Conservation (phyloP, 305 asterid species). For the Vinca major region DNA sequence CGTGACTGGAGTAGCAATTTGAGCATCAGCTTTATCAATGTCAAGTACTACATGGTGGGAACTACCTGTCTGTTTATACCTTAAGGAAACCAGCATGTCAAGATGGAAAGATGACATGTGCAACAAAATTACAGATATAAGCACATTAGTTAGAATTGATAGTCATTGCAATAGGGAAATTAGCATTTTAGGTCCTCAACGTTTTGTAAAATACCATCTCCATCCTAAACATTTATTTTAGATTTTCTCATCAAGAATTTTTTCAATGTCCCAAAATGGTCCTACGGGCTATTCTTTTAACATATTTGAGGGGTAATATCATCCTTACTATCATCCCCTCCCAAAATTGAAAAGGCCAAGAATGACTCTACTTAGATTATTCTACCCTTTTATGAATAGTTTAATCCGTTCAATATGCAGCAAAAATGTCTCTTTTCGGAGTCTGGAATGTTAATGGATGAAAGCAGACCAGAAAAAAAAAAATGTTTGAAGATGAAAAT, state of each 20-base stretch:
- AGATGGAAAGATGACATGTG: slow-evolving; percentile 14
- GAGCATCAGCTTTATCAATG: slow-evolving; percentile 28
- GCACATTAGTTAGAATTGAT: neutral
- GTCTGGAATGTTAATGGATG: neutral
- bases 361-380: neutral
- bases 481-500: neutral
- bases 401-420: neutral
- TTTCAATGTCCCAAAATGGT: neutral
- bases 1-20: slow-evolving; percentile 26
- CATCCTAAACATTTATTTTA: neutral
- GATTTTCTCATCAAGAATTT: neutral
- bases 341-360: neutral
- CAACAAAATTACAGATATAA: slow-evolving; percentile 4
- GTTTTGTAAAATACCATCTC: neutral
- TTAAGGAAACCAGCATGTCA: slow-evolving; percentile 35
- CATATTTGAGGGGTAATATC: neutral
- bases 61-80: slow-evolving; percentile 31
- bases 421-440: neutral
- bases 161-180: neutral
- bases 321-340: neutral
- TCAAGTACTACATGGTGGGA: slow-evolving; percentile 29
- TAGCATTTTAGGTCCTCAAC: neutral
- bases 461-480: neutral
- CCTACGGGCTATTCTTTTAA: neutral
- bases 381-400: neutral